These are phyloP conservation scores for Rubus idaeus DNA, from an alignment of 306 rosid species.

Conservation along the genomic window DNA sequence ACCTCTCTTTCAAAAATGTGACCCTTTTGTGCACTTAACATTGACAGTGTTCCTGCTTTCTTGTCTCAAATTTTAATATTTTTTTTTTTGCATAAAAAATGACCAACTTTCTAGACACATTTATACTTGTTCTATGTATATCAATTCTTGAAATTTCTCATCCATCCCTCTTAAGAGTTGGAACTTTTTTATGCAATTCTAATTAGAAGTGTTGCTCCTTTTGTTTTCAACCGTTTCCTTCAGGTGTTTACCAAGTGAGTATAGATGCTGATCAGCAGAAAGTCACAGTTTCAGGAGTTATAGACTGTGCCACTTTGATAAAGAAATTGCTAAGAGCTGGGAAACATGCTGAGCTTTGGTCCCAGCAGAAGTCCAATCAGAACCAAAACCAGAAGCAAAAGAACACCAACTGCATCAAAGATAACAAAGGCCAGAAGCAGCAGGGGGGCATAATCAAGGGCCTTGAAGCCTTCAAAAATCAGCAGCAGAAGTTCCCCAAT, in stretches of 20 bases:
- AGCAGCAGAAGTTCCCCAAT: slow-evolving; percentile 45
- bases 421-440: slow-evolving; percentile 48
- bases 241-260: slow-evolving; percentile 83
- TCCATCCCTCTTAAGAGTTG: too few relatives aligned
- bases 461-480: slow-evolving; percentile 53
- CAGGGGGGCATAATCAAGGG: slow-evolving; percentile 41
- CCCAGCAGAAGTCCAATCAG: slow-evolving; percentile 49
- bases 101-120: too few relatives aligned
- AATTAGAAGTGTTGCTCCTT: neutral
- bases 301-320: slow-evolving; percentile 72
- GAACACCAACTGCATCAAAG: slow-evolving; percentile 48
- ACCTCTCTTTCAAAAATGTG: neutral
- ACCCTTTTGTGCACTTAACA: neutral
- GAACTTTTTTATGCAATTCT: neutral
- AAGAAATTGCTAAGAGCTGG: slow-evolving; percentile 75
- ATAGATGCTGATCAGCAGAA: slow-evolving; percentile 81
- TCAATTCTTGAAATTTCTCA: too few relatives aligned
- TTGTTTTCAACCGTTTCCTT: neutral
- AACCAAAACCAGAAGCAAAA: slow-evolving; percentile 62
- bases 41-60: too few relatives aligned
- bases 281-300: slow-evolving; percentile 77
- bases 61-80: too few relatives aligned
- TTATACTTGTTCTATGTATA: too few relatives aligned
- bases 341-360: slow-evolving; percentile 79
- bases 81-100: too few relatives aligned